Evolutionary conservation across 352 stramenopile genomes (phyloP).

Genomic region (Detonula confervacea): DNA sequence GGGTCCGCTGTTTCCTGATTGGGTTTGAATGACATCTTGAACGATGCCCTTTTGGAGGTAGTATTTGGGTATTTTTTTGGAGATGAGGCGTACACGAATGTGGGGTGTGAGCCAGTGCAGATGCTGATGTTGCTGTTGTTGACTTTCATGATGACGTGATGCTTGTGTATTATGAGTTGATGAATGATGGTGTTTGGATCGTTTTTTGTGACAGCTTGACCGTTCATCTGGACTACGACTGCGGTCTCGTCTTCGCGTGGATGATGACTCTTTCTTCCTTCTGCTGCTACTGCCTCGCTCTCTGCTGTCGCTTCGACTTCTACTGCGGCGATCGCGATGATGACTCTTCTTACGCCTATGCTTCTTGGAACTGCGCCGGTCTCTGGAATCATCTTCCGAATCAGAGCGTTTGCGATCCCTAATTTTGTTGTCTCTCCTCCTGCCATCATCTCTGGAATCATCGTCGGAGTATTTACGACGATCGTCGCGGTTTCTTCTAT

Average conservation of each 20-base stretch:
- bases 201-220: slow-evolving; percentile 18
- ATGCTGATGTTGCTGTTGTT: slow-evolving; percentile 30
- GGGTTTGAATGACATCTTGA: slow-evolving; percentile 64
- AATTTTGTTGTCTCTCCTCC: neutral
- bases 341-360: slow-evolving; percentile 32
- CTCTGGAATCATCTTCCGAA: slow-evolving; percentile 19
- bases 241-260: slow-evolving; percentile 9
- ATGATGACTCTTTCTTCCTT: slow-evolving; percentile 21
- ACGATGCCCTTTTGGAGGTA: slow-evolving; percentile 80
- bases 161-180: slow-evolving; percentile 15
- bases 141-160: slow-evolving; percentile 7
- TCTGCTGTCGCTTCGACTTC: slow-evolving; percentile 37
- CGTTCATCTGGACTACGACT: slow-evolving; percentile 22
- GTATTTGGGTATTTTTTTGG: slow-evolving; percentile 64
- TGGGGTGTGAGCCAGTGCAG: slow-evolving; percentile 76
- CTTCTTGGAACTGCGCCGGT: slow-evolving; percentile 18
- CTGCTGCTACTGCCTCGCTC: slow-evolving; percentile 16
- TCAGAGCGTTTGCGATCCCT: neutral
- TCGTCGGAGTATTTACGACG: no score
- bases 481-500: no score
- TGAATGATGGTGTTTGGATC: slow-evolving; percentile 18
- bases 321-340: slow-evolving; percentile 13
- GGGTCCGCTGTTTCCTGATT: slow-evolving; percentile 17
- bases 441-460: neutral
- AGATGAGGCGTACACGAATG: slow-evolving; percentile 82